Evolutionary conservation across 2,329 filamentous ascomycete species (phyloP).

Genomic region (Amauroascus verrucosus): DNA sequence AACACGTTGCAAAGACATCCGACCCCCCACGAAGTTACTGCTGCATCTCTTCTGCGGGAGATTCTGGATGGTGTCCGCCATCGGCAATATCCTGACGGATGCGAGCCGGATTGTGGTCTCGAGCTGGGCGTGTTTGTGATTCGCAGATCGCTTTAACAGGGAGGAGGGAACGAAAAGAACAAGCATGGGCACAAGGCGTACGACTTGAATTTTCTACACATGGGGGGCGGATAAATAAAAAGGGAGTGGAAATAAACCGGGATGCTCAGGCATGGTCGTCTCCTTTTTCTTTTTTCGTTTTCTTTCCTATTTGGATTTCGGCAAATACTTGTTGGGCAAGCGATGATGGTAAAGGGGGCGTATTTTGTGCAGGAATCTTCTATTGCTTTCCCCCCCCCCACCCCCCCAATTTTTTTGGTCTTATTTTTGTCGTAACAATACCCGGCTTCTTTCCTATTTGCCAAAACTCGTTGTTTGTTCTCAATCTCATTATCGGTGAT

Average conservation of each 20-base stretch:
- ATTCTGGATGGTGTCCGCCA: slow-evolving; percentile 49
- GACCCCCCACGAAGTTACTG: slow-evolving; percentile 36
- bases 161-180: too few species aligned
- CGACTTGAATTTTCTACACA: not conserved
- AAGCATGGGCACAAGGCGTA: not conserved
- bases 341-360: too few species aligned
- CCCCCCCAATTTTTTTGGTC: not conserved
- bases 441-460: not conserved
- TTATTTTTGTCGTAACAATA: not conserved
- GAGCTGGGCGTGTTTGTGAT: slow-evolving; percentile 44
- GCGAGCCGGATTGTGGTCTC: slow-evolving; percentile 35
- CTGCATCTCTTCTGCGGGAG: slow-evolving; percentile 48
- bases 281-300: not conserved
- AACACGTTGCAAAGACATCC: slow-evolving; percentile 23
- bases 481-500: not conserved
- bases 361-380: not conserved
- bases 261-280: not conserved
- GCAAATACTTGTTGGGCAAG: not conserved
- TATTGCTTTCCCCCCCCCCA: not conserved
- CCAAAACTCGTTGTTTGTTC: not conserved
- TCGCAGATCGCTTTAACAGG: slow-evolving; percentile 27
- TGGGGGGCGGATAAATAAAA: not conserved
- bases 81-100: slow-evolving; percentile 38
- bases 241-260: not conserved
- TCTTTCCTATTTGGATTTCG: not conserved